Evolutionary conservation across 306 rosid genomes (phyloP).

Genomic region (Vigna angularis): DNA sequence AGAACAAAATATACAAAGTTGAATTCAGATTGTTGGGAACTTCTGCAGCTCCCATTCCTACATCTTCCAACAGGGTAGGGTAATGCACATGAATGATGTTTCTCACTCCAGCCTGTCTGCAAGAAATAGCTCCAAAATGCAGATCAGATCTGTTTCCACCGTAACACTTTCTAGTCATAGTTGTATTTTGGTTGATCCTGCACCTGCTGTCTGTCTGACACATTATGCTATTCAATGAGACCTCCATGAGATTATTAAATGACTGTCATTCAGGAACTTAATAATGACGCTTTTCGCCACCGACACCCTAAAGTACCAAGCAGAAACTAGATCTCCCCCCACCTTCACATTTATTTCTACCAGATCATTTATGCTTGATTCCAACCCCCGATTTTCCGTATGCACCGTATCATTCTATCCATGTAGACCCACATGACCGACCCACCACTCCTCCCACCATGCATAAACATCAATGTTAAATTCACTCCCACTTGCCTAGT

Average conservation of each 20-base stretch:
- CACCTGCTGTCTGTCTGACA: slow-evolving; percentile 44
- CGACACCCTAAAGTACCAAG: slow-evolving; percentile 61
- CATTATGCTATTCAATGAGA: slow-evolving; percentile 44
- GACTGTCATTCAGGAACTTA: slow-evolving; percentile 31
- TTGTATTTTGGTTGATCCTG: slow-evolving; percentile 46
- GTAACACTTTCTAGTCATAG: slow-evolving; percentile 22
- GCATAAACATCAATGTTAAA: slow-evolving; percentile 16
- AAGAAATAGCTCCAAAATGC: slow-evolving; percentile 46
- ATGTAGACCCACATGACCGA: slow-evolving; percentile 43
- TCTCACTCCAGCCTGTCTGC: slow-evolving; percentile 70
- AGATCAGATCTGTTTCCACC: slow-evolving; percentile 55
- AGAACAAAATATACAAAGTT: slow-evolving; percentile 44
- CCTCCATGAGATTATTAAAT: slow-evolving; percentile 59
- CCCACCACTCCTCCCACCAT: slow-evolving; percentile 26
- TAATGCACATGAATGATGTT: slow-evolving; percentile 50
- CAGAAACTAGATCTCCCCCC: slow-evolving; percentile 36
- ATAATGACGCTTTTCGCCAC: slow-evolving; percentile 54
- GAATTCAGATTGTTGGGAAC: slow-evolving; percentile 29
- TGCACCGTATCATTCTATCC: slow-evolving; percentile 64
- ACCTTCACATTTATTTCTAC: slow-evolving; percentile 48
- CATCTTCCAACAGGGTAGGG: slow-evolving; percentile 59
- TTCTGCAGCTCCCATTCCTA: slow-evolving; percentile 40
- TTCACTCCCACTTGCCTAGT: background rate
- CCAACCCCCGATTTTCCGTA: slow-evolving; percentile 58
- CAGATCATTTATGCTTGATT: slow-evolving; percentile 31